A percentile compares a stretch with the other conserved stretches of the same genome.
These are phyloP conservation scores for Trebouxia sp. DNA, from an alignment of 139 green algal genomes.

Conservation along the genomic window DNA sequence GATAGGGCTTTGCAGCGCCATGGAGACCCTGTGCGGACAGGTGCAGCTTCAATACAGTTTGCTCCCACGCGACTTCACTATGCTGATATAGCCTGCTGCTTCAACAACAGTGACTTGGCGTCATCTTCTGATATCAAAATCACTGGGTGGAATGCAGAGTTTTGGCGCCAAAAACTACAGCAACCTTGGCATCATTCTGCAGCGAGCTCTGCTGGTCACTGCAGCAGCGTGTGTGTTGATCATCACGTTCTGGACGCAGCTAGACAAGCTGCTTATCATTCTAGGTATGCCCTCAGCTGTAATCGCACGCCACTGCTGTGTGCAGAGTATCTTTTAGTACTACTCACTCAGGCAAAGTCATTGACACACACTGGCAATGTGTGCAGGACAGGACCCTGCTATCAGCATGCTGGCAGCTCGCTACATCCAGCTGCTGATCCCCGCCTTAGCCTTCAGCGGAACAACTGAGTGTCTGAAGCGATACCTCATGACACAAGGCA, in stretches of 20 bases:
- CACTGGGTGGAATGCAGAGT: constrained; percentile 31
- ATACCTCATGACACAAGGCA: constrained; percentile 54
- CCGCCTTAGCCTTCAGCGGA: constrained; percentile 44
- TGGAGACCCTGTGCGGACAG: constrained; percentile 79
- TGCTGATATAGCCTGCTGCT: too few relatives aligned
- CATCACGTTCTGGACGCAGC: constrained; percentile 53
- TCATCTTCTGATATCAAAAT: neutral
- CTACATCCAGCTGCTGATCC: constrained; percentile 49
- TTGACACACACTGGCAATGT: too few relatives aligned
- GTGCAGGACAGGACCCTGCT: constrained; percentile 45
- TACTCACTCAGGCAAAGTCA: too few relatives aligned
- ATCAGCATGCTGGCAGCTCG: constrained; percentile 46
- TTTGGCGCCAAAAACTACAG: constrained; percentile 70
- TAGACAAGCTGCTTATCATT: constrained; percentile 46
- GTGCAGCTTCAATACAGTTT: neutral
- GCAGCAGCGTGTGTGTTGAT: constrained; percentile 47
- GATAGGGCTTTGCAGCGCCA: constrained; percentile 54
- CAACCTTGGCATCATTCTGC: constrained; percentile 63
- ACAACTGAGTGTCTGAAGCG: constrained; percentile 53
- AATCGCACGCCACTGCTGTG: too few relatives aligned
- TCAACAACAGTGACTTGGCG: too few relatives aligned
- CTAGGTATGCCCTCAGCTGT: constrained; percentile 42
- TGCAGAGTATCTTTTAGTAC: too few relatives aligned
- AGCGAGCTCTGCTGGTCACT: constrained; percentile 65
- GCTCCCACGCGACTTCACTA: too few relatives aligned